phyloP scores from a whole-genome alignment of 371 early-diverging fungal species.

The Vairimorpha ceranae region DNA sequence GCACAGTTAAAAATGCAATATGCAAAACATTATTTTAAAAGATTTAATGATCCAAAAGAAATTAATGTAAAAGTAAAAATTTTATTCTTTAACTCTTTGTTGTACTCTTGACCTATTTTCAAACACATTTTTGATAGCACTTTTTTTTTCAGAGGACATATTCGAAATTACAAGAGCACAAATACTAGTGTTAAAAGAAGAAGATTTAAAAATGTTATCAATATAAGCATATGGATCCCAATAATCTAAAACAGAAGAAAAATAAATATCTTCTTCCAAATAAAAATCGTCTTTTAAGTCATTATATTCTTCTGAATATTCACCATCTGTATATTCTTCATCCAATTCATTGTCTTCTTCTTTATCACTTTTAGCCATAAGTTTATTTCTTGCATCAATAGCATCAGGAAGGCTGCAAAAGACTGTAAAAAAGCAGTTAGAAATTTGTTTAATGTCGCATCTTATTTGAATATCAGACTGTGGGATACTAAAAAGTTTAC shows the following conservation, averaged over 20 bases:
- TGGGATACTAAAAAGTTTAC: conserved; percentile 35
- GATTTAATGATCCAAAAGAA: no score
- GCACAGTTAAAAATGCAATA: no score
- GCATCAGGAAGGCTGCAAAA: conserved; percentile 56
- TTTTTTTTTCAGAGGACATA: conserved; percentile 17
- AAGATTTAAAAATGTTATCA: conserved; percentile 28
- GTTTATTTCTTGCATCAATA: conserved; percentile 54
- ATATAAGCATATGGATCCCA: conserved; percentile 59
- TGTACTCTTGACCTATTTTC: background rate
- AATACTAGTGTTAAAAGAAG: conserved; percentile 4
- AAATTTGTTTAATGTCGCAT: conserved; percentile 27
- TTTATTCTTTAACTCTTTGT: background rate
- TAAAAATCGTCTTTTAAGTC: conserved; percentile 61
- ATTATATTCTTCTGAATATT: conserved; percentile 33
- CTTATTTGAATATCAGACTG: background rate
- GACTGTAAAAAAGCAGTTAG: conserved; percentile 35
- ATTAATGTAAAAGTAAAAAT: background rate
- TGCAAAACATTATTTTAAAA: no score
- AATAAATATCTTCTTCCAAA: conserved; percentile 62
- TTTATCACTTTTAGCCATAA: conserved; percentile 51
- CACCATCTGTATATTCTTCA: conserved; percentile 16
- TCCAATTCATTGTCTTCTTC: conserved; percentile 42
- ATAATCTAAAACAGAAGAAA: conserved; percentile 56
- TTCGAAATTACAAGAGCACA: conserved; percentile 1
- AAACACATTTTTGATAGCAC: conserved; percentile 27